Base-by-base conservation (phyloP, 768 basidiomycete genomes). In the Imleria badia region DNA sequence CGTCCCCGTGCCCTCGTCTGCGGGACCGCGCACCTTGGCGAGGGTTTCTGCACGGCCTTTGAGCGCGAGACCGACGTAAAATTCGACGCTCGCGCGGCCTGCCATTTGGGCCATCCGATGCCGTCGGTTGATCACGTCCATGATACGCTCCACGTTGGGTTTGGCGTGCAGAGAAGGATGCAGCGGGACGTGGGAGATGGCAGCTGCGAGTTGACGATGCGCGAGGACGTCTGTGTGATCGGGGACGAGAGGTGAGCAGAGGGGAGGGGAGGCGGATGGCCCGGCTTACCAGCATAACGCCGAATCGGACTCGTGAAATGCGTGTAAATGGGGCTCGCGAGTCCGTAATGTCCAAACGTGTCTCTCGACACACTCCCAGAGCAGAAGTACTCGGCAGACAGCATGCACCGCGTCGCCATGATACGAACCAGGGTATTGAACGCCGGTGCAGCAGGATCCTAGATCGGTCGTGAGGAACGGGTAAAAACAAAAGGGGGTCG, bases 91-190 rank as follows among this genome's bases (percentile, higher is more conserved):
- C 0, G 97, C 97, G 14, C 97, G 80, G 5, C 95, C 86, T 0
- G 97, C 97, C 90, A 95, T 96, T 66, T 99, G 97, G 0, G 97
- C 97, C 83, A 96, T 89, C 26, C 96, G 82, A 69, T 99, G 96
- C 17, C 95, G 81, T 40, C 86, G 82, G 64, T 98, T 99, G 48
- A 98, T 89, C 22, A 89, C 85, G 52, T 86, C 87, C 59, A 98
- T 72, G 8, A 90, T 81, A 19, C 86, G 84, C 67, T 98, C 97
- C 3, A 98, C 91, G 63, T 93, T 86, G 14, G 81, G 69, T 68
- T 94, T 93, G 0, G 92, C 92, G 64, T 97, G 94, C 2, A 99
- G 77, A 0, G 89, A 86, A 0, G 91, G 81, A 67, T 98, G 95
- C 0, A 99, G 80, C 2, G 94, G 80, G 0, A 83, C 71, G 60